Evolutionary conservation across 805 yeast genomes (phyloP).

Genomic region (Yamadazyma sp.): DNA sequence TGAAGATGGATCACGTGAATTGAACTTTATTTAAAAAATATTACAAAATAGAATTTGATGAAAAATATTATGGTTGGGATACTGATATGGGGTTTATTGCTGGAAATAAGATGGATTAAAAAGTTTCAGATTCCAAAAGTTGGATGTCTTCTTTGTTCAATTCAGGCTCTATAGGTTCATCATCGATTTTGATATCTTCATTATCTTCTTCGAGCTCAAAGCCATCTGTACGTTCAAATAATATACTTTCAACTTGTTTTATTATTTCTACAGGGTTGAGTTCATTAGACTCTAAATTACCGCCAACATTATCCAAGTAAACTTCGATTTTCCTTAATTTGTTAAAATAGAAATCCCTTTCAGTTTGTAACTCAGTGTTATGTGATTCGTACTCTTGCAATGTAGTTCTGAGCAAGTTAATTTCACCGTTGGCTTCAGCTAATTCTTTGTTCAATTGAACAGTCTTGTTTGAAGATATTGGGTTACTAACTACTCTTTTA

Average conservation of each 20-base stretch:
- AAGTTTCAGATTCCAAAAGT: too few relatives aligned
- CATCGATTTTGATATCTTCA: constrained; percentile 16
- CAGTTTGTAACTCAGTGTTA: constrained; percentile 68
- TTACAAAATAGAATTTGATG: too few relatives aligned
- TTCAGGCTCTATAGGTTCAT: constrained; percentile 11
- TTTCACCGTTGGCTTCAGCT: constrained; percentile 39
- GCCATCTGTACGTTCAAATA: constrained; percentile 83
- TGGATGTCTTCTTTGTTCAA: too few relatives aligned
- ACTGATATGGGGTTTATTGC: too few relatives aligned
- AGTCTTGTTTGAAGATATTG: constrained; percentile 3
- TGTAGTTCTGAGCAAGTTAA: constrained; percentile 47
- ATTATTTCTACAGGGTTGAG: constrained; percentile 13
- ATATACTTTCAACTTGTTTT: constrained; percentile 65
- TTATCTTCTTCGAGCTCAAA: constrained; percentile 77
- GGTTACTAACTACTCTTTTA: constrained; percentile 6
- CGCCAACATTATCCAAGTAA: constrained; percentile 53
- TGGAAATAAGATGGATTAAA: too few relatives aligned
- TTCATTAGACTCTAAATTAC: constrained; percentile 14
- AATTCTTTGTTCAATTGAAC: constrained; percentile 35
- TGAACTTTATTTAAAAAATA: too few relatives aligned
- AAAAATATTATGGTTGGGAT: too few relatives aligned
- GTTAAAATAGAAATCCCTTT: constrained; percentile 86
- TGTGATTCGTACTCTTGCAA: constrained; percentile 55
- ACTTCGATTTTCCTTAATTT: constrained; percentile 88
- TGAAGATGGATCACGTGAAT: too few relatives aligned